phyloP scores from a whole-genome alignment of 176 grass and related monocot species.

The bread wheat (Triticum aestivum) region IWGSC_CS_RefSeq_v2.1 NC_057796.1:486630381-486630880 shows the following conservation, averaged over 20 bases:
- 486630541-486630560: conserved; percentile 77
- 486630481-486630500: conserved; percentile 6
- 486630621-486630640: conserved; percentile 85
- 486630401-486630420: background rate
- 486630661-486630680: conserved; percentile 60
- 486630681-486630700: background rate
- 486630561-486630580: conserved; percentile 68
- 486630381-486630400: background rate
- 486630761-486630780: background rate
- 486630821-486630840: background rate
- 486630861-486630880: background rate
- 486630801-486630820: background rate
- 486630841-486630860: background rate
- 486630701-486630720: background rate
- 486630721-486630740: background rate
- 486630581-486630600: conserved; percentile 44
- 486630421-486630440: background rate
- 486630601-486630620: conserved; percentile 52
- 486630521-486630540: conserved; percentile 83
- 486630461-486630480: background rate
- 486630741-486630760: background rate
- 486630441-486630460: background rate
- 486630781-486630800: background rate
- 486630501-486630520: conserved; percentile 48
- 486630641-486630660: conserved; percentile 79